These are phyloP conservation scores for Umbelopsis isabellina DNA, from an alignment of 192 early-diverging fungal species.

Conservation along the genomic window DNA sequence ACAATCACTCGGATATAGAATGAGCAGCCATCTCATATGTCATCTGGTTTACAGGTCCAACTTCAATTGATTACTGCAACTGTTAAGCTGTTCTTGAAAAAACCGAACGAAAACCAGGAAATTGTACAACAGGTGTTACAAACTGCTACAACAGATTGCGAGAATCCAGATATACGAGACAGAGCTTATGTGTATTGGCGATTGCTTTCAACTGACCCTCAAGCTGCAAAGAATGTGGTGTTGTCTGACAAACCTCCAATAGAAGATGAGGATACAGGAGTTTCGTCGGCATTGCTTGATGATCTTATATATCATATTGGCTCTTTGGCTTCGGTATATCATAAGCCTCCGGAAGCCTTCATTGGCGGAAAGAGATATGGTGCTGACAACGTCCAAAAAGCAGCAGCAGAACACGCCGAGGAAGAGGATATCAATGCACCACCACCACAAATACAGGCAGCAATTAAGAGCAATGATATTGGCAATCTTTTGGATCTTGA, in stretches of 20 bases:
- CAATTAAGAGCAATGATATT: conserved; percentile 54
- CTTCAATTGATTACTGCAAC: conserved; percentile 87
- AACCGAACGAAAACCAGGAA: conserved; percentile 81
- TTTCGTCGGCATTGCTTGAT: conserved; percentile 79
- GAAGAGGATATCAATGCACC: conserved; percentile 49
- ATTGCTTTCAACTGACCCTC: conserved; percentile 90
- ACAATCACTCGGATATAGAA: too few species aligned
- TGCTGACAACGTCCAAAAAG: conserved; percentile 55
- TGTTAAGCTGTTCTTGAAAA: conserved; percentile 95
- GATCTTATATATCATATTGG: conserved; percentile 88
- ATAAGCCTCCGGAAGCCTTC: conserved; percentile 85
- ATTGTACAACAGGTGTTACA: conserved; percentile 88
- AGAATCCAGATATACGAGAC: conserved; percentile 96
- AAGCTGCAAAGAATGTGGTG: conserved; percentile 90
- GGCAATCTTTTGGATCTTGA: conserved; percentile 75
- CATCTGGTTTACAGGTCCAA: conserved; percentile 66
- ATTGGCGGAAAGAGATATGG: conserved; percentile 66
- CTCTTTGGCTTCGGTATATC: conserved; percentile 92
- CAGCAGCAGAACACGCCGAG: conserved; percentile 54
- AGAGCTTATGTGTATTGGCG: conserved; percentile 98
- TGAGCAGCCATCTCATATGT: too few species aligned
- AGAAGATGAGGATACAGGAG: conserved; percentile 62
- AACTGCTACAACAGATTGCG: conserved; percentile 83
- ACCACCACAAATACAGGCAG: conserved; percentile 48
- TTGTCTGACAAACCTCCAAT: conserved; percentile 90